A percentile compares a stretch with the other conserved stretches of the same genome.
Conservation (phyloP, 2,329 filamentous ascomycete genomes). For the Fonsecaea multimorphosa region DNA sequence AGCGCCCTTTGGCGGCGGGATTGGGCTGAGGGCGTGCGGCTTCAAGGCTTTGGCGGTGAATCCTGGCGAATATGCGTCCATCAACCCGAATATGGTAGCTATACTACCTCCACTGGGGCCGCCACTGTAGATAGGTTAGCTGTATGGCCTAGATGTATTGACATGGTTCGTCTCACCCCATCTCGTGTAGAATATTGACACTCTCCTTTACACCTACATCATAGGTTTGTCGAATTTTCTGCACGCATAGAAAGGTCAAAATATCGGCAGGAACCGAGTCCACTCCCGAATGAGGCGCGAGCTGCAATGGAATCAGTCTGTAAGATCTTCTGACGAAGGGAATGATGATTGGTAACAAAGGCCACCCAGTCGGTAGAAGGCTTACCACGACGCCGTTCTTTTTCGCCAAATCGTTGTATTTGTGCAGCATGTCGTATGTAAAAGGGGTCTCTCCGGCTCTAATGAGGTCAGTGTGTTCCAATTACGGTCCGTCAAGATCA, state of each 20-base stretch:
- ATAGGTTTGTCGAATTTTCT: slow-evolving; percentile 58
- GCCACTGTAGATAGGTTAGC: too few species aligned
- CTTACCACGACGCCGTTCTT: slow-evolving; percentile 63
- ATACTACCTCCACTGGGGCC: too few species aligned
- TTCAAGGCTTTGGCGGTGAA: too few species aligned
- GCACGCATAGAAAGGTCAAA: slow-evolving; percentile 58
- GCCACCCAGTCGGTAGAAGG: neutral
- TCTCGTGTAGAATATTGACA: slow-evolving; percentile 50
- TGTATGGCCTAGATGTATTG: too few species aligned
- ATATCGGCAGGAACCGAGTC: slow-evolving; percentile 66
- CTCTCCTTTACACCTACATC: slow-evolving; percentile 52
- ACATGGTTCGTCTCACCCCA: too few species aligned
- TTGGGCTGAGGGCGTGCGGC: too few species aligned
- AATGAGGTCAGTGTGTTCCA: too few species aligned
- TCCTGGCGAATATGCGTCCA: too few species aligned
- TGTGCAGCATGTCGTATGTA: slow-evolving; percentile 65
- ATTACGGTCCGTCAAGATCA: too few species aligned
- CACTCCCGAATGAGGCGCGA: slow-evolving; percentile 63
- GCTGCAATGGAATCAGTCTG: neutral
- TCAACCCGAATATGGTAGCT: too few species aligned
- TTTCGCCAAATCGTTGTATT: slow-evolving; percentile 65
- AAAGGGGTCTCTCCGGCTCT: slow-evolving; percentile 45
- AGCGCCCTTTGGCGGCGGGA: too few species aligned
- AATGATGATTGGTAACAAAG: too few species aligned
- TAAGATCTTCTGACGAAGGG: neutral